These are phyloP conservation scores for Thraustochytrium striatum DNA, from an alignment of 352 stramenopile genomes.

Conservation along the genomic window DNA sequence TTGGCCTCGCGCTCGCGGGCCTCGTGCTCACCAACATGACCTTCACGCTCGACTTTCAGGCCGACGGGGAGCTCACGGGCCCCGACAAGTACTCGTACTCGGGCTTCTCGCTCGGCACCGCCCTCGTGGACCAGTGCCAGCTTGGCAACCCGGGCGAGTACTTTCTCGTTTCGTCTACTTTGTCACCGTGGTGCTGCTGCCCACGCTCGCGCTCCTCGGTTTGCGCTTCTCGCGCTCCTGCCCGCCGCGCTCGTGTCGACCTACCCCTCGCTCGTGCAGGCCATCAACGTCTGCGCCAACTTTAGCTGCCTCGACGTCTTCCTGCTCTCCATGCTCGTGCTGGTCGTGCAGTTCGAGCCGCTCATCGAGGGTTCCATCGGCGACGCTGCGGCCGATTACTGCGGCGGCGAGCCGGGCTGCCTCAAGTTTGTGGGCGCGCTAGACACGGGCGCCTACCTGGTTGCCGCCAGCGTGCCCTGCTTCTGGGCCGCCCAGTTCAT, in stretches of 20 bases:
- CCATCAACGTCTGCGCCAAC: not conserved
- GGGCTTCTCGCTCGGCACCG: not conserved
- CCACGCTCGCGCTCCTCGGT: not conserved
- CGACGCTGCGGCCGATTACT: not conserved
- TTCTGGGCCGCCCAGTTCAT: not conserved
- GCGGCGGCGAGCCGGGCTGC: not conserved
- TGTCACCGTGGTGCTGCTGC: not conserved
- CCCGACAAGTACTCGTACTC: not conserved
- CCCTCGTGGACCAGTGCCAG: not conserved
- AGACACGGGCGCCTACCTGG: not conserved
- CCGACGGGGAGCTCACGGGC: too few relatives aligned
- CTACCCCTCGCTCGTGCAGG: not conserved
- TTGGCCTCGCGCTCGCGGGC: too few relatives aligned
- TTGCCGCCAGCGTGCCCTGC: not conserved
- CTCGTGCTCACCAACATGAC: too few relatives aligned
- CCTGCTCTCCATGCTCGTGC: not conserved
- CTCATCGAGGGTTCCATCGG: slow-evolving; percentile 12
- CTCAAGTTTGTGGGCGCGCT: not conserved
- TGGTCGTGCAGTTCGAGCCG: slow-evolving; percentile 5
- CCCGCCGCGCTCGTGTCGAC: not conserved
- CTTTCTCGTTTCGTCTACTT: slow-evolving; percentile 13
- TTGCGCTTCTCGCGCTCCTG: not conserved
- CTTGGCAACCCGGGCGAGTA: not conserved
- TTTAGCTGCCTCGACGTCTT: slow-evolving; percentile 21
- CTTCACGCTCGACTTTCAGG: too few relatives aligned